Percentiles rank a stretch among this genome's conserved stretches.
These are phyloP conservation scores for Oenanthe sinensis DNA, from an alignment of 129 eudicot species.

Conservation along the genomic window DNA sequence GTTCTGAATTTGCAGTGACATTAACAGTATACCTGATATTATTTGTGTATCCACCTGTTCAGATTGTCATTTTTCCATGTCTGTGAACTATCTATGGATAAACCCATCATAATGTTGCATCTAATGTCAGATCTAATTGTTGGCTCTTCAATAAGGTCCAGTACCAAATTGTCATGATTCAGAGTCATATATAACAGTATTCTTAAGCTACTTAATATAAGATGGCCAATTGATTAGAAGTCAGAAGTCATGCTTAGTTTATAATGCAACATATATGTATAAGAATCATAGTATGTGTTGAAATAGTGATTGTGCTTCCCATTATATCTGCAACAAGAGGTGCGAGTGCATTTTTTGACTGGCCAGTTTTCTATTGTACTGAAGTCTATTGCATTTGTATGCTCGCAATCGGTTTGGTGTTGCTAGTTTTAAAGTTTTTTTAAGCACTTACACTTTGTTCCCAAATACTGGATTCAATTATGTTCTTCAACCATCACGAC, in stretches of 20 bases:
- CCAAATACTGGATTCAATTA: not conserved
- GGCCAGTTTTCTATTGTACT: not conserved
- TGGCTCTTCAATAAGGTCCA: not conserved
- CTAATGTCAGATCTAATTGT: not conserved
- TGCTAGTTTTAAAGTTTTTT: not conserved
- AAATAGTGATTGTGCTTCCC: not conserved
- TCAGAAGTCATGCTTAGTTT: not conserved
- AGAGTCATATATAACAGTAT: not conserved
- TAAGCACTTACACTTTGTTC: not conserved
- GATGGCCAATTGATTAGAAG: not conserved
- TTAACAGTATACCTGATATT: not conserved
- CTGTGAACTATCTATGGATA: not conserved
- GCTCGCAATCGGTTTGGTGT: not conserved
- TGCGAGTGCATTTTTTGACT: not conserved
- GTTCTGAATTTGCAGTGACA: not conserved
- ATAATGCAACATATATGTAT: not conserved
- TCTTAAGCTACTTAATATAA: not conserved
- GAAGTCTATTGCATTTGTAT: not conserved
- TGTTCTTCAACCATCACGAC: not conserved
- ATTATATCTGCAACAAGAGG: not conserved
- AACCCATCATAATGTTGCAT: not conserved
- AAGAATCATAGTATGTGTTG: not conserved
- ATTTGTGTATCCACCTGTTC: not conserved
- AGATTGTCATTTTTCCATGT: not conserved
- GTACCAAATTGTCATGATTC: not conserved